Base-by-base conservation (phyloP, 805 yeast species). In the Brettanomyces nanus region DNA sequence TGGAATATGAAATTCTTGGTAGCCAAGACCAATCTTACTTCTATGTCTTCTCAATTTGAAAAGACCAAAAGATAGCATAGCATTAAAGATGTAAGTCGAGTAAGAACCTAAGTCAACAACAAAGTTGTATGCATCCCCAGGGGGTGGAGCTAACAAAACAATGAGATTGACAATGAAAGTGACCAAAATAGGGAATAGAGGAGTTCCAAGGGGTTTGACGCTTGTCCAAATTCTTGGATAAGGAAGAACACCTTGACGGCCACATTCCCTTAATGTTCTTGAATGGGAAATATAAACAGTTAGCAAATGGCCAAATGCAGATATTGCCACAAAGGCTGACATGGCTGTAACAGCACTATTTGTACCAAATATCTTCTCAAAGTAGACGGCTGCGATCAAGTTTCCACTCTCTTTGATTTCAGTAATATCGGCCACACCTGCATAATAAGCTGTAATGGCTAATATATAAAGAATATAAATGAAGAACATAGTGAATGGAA, bases 71-170 rank as follows among this genome's bases (percentile, higher is more conserved):
- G 82, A 77, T 28, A 85, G 75, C 31, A 68, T 65, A 21, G 78
- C 63, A 57, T 83, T 80, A 51, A 85, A 80, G 36, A 85, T 79
- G 52, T 85, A 80, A 63, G 78, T 71, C 35, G 95, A 90, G 57
- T 85, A 85, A 2, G 90, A 77, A 49, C 83, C 80, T 64, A 85
- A 68, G 60, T 85, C 84, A 58, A 82, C 57, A 47, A 85, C 75
- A 56, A 85, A 81, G 59, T 82, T 80, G 65, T 83, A 85, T 34
- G 94, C 94, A 54, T 84, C 94, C 40, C 92, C 94, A 19, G 89
- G 84, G 17, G 92, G 90, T 30, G 85, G 85, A 4, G 90, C 92
- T 32, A 83, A 53, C 43, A 85, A 74, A 35, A 87, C 77, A 36
- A 85, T 67, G 28, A 81, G 60, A 63, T 89, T 82, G 15, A 85